A percentile compares a stretch with the other conserved stretches of the same genome.
Evolutionary conservation across 179 eudicot species (phyloP).

Genomic region (Spergularia azorica): DNA sequence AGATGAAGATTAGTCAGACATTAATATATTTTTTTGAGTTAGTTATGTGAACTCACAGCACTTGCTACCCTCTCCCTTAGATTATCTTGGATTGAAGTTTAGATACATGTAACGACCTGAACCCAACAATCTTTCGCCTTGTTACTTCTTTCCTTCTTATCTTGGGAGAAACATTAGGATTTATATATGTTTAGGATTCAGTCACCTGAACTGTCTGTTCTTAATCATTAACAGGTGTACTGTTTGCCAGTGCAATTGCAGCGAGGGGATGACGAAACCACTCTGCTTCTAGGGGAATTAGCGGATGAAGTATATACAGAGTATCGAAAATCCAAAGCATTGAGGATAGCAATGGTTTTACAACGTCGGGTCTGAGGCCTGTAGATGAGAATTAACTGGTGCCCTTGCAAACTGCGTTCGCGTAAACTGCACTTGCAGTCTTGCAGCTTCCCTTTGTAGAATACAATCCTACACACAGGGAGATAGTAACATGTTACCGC

Average conservation of each 20-base stretch:
- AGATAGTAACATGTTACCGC: neutral
- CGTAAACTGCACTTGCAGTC: neutral
- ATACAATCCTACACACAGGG: neutral
- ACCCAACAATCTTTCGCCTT: neutral
- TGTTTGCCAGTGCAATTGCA: neutral
- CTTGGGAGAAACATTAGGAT: neutral
- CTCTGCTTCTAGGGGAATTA: neutral
- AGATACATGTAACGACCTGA: neutral
- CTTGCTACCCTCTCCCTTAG: neutral
- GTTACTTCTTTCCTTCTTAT: neutral
- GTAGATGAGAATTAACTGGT: neutral
- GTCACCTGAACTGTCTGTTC: neutral
- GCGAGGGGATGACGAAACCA: neutral
- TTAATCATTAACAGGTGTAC: neutral
- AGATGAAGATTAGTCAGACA: constrained; percentile 53
- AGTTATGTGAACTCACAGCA: constrained; percentile 18
- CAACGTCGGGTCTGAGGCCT: too few species aligned
- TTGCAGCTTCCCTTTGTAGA: constrained; percentile 14
- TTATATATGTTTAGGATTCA: too few species aligned
- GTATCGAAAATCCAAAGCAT: neutral
- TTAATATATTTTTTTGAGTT: neutral
- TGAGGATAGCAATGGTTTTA: neutral
- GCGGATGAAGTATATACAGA: neutral
- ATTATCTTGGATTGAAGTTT: neutral
- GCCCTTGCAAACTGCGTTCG: neutral